Evolutionary conservation across 1,284 basidiomycete species (phyloP).

Genomic region (Neolentinus lepideus): DNA sequence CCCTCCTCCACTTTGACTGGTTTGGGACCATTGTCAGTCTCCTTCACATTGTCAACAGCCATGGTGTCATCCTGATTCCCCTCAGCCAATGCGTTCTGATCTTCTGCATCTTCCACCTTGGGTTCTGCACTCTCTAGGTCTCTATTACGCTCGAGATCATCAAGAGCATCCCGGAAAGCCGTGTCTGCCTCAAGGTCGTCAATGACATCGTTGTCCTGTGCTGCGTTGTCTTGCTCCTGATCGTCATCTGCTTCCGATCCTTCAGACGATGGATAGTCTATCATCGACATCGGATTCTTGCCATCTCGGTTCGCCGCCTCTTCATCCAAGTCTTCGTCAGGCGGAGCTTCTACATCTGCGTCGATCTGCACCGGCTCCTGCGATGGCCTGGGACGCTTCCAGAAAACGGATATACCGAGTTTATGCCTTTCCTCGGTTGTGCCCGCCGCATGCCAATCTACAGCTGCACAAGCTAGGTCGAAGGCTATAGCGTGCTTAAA

Average conservation of each 20-base stretch:
- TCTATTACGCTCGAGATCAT: constrained; percentile 21
- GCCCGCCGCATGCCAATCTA: constrained; percentile 81
- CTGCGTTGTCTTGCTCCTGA: constrained; percentile 50
- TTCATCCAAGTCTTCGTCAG: constrained; percentile 18
- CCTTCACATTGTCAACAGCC: constrained; percentile 24
- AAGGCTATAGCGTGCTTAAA: constrained; percentile 91
- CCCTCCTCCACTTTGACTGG: constrained; percentile 3
- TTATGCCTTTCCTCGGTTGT: constrained; percentile 56
- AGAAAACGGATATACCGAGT: constrained; percentile 64
- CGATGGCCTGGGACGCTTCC: constrained; percentile 27
- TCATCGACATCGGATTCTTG: constrained; percentile 9
- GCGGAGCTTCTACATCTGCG: constrained; percentile 7
- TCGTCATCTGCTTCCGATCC: constrained; percentile 39
- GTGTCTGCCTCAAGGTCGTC: constrained; percentile 48
- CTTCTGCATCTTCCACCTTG: constrained; percentile 61
- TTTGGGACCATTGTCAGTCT: neutral
- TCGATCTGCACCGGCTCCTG: constrained; percentile 16
- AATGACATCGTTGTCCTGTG: constrained; percentile 43
- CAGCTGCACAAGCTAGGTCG: constrained; percentile 77
- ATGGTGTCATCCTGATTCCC: constrained; percentile 20
- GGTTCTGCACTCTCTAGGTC: constrained; percentile 34
- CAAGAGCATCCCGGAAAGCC: constrained; percentile 45
- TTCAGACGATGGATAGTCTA: constrained; percentile 21
- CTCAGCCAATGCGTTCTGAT: constrained; percentile 37
- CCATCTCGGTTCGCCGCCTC: constrained; percentile 8